These are phyloP conservation scores for Escovopsis sp. DNA, from an alignment of 2,329 filamentous ascomycete genomes.

Conservation along the genomic window DNA sequence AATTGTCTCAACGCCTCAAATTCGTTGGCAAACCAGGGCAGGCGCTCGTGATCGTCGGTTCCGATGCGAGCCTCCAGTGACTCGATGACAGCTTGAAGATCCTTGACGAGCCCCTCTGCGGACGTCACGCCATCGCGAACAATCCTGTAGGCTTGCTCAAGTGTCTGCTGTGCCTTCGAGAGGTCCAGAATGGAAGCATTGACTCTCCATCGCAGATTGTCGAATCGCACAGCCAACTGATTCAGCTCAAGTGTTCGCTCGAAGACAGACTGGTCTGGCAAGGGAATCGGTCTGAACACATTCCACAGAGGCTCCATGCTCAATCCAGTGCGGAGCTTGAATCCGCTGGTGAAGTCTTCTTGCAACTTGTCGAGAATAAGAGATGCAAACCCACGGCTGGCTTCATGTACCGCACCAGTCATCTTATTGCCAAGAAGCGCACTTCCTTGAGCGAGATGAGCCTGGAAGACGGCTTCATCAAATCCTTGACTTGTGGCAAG, in stretches of 20 bases:
- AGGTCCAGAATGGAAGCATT: conserved; percentile 36
- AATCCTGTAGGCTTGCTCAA: conserved; percentile 42
- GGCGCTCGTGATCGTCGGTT: conserved; percentile 23
- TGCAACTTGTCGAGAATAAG: conserved; percentile 29
- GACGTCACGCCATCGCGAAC: conserved; percentile 28
- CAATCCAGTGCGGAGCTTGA: conserved; percentile 59
- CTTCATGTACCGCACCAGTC: conserved; percentile 10
- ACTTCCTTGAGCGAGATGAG: conserved; percentile 40
- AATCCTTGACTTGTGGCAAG: conserved; percentile 33
- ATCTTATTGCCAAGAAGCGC: conserved; percentile 25
- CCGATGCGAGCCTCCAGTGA: conserved; percentile 33
- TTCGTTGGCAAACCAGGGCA: conserved; percentile 36
- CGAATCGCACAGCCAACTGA: conserved; percentile 43
- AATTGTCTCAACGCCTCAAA: conserved; percentile 45
- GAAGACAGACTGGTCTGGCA: conserved; percentile 31
- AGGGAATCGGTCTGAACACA: conserved; percentile 47
- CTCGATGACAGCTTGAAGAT: conserved; percentile 35
- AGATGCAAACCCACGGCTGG: conserved; percentile 22
- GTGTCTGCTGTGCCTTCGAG: conserved; percentile 35
- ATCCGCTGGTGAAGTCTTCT: conserved; percentile 50
- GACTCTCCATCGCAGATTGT: conserved; percentile 44
- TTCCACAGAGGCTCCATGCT: conserved; percentile 74
- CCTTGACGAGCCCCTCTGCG: conserved; percentile 32
- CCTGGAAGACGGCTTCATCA: conserved; percentile 50
- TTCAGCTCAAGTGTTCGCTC: conserved; percentile 36